Evolutionary conservation across 73 alveolate species (phyloP).

Genomic region (Paramecium tetraurelia): DNA sequence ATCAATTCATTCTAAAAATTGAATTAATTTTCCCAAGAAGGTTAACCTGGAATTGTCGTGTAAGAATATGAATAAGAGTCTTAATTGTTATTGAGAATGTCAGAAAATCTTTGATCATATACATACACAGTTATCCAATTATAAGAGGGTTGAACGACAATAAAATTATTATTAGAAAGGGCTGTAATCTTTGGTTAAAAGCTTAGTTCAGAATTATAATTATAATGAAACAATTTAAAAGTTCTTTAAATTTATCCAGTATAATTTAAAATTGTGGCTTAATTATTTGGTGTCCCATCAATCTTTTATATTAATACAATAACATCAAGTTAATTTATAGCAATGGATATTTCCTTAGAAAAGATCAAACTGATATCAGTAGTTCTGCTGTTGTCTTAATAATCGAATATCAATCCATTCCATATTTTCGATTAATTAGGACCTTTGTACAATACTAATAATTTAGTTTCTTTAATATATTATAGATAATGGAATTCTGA

Average conservation of each 20-base stretch:
- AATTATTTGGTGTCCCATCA: neutral
- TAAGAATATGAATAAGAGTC: neutral
- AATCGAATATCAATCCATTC: neutral
- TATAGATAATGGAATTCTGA: neutral
- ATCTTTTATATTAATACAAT: neutral
- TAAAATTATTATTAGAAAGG: neutral
- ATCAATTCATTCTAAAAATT: neutral
- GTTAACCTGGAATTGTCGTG: neutral
- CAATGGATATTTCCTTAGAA: neutral
- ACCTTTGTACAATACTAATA: neutral
- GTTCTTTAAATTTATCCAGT: neutral
- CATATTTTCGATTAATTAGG: neutral
- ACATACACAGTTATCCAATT: neutral
- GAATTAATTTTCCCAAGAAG: neutral
- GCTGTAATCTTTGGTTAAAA: neutral
- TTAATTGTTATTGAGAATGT: neutral
- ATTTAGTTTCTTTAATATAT: neutral
- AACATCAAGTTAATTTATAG: neutral
- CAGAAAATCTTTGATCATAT: neutral
- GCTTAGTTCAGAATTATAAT: neutral
- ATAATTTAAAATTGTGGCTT: neutral
- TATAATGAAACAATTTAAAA: neutral
- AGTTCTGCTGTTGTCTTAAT: neutral
- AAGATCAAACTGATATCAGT: neutral
- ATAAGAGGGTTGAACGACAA: neutral